A percentile compares a stretch with the other conserved stretches of the same genome.
Conservation (phyloP, 1,284 basidiomycete species). For the Amylostereum areolatum region DNA sequence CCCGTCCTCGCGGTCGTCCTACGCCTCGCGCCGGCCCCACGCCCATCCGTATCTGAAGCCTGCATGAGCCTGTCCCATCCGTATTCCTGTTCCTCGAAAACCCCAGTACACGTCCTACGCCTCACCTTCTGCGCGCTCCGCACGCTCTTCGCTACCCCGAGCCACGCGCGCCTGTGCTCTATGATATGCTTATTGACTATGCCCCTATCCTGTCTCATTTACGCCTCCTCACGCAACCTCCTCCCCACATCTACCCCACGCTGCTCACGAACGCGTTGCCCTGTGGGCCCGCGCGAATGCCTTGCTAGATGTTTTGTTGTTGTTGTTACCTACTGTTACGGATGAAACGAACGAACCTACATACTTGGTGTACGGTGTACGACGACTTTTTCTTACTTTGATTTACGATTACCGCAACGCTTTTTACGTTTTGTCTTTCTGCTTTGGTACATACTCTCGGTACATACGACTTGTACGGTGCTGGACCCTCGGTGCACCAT, state of each 20-base stretch:
- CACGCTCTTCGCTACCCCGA: not conserved
- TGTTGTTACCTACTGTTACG: not conserved
- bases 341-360: not conserved
- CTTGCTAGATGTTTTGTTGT: not conserved
- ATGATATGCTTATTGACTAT: slow-evolving; percentile 1
- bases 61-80: not conserved
- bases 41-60: slow-evolving; percentile 13
- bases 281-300: not conserved
- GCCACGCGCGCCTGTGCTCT: not conserved
- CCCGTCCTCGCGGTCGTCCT: slow-evolving; percentile 53
- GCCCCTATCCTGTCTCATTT: not conserved
- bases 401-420: not conserved
- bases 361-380: not conserved
- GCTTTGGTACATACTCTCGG: not conserved
- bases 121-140: not conserved
- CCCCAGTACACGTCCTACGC: not conserved
- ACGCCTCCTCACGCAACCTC: not conserved
- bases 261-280: not conserved
- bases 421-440: not conserved
- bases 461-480: not conserved
- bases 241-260: not conserved
- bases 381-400: not conserved
- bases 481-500: not conserved
- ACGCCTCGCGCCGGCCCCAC: slow-evolving; percentile 29
- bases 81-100: not conserved